Percentiles rank a stretch among this genome's conserved stretches.
phyloP scores from a whole-genome alignment of 1,284 basidiomycete genomes.

The Ustilago esculenta region DNA sequence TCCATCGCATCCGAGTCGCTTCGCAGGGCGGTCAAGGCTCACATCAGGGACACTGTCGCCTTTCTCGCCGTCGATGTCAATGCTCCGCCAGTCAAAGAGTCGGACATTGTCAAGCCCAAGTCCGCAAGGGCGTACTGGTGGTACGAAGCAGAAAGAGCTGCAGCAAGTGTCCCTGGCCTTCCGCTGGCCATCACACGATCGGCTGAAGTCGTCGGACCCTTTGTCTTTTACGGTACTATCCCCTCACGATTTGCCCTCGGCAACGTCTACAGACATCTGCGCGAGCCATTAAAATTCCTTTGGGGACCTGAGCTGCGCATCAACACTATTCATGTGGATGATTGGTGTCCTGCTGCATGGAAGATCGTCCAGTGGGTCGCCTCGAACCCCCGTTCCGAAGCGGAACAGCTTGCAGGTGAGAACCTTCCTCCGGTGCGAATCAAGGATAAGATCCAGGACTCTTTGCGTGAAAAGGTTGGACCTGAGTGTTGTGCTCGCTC shows the following conservation, averaged over 20 bases:
- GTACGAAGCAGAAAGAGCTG: constrained; percentile 56
- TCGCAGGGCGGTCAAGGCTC: constrained; percentile 35
- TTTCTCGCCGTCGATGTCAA: constrained; percentile 45
- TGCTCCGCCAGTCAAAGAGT: constrained; percentile 31
- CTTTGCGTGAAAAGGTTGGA: constrained; percentile 30
- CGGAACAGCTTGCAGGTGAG: constrained; percentile 43
- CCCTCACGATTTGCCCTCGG: constrained; percentile 34
- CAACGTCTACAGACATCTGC: constrained; percentile 28
- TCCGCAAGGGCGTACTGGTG: constrained; percentile 44
- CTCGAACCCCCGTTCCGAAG: constrained; percentile 25
- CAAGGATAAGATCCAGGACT: constrained; percentile 41
- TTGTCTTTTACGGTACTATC: constrained; percentile 24
- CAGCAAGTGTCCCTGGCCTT: constrained; percentile 35
- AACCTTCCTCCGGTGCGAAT: constrained; percentile 36
- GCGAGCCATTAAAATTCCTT: constrained; percentile 44
- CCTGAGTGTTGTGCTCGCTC: constrained; percentile 37
- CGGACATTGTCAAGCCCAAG: constrained; percentile 36
- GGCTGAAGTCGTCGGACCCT: constrained; percentile 50
- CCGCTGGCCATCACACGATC: constrained; percentile 49
- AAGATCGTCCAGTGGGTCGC: constrained; percentile 37
- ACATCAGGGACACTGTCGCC: constrained; percentile 47
- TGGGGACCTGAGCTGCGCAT: constrained; percentile 52
- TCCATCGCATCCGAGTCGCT: constrained; percentile 36
- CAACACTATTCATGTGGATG: constrained; percentile 48
- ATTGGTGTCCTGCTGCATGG: constrained; percentile 51